A percentile compares a stretch with the other conserved stretches of the same genome.
These are phyloP conservation scores for Aspergillus heteromorphus DNA, from an alignment of 495 filamentous ascomycete genomes.

Conservation along the genomic window DNA sequence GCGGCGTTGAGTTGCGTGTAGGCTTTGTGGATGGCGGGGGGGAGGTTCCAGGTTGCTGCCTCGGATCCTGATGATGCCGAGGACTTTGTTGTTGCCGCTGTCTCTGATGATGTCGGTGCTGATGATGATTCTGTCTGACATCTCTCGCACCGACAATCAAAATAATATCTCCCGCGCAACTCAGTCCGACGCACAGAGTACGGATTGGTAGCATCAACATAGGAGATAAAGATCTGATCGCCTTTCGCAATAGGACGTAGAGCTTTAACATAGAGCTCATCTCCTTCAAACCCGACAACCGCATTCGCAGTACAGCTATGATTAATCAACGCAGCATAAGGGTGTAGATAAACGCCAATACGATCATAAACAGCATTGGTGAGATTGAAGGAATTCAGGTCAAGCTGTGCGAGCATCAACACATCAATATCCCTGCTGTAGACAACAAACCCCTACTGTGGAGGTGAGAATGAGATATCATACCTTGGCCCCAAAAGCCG, in stretches of 20 bases:
- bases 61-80: constrained; percentile 5
- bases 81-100: no score
- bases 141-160: constrained; percentile 56
- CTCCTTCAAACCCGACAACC: constrained; percentile 57
- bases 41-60: neutral
- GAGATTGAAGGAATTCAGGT: constrained; percentile 58
- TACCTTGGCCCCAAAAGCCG: constrained; percentile 41
- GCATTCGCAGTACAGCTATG: constrained; percentile 69
- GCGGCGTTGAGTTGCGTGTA: neutral
- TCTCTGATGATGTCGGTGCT: neutral
- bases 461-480: constrained; percentile 2
- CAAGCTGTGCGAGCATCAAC: constrained; percentile 25
- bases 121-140: constrained; percentile 34
- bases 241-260: constrained; percentile 42
- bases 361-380: constrained; percentile 52
- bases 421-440: neutral
- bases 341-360: constrained; percentile 58
- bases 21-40: neutral
- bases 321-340: constrained; percentile 54
- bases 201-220: constrained; percentile 57
- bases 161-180: constrained; percentile 57
- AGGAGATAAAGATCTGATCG: constrained; percentile 64
- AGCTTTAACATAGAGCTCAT: constrained; percentile 39
- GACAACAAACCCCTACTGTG: no score
- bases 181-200: constrained; percentile 41